These are phyloP conservation scores for Chimonanthus praecox DNA, from an alignment of 164 flowering plant species.

Conservation along the genomic window DNA sequence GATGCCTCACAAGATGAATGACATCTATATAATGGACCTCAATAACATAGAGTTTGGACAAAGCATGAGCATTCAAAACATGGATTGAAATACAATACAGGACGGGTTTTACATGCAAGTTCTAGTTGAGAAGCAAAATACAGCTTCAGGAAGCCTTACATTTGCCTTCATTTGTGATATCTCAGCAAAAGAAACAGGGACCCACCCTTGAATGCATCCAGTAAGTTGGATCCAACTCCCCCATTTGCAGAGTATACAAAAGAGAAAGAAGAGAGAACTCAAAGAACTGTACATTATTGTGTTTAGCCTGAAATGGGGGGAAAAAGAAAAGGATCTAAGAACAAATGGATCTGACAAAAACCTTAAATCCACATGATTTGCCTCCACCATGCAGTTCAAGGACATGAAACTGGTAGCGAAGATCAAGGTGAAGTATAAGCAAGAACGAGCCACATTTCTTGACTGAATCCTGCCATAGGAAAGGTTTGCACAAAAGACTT, in stretches of 20 bases:
- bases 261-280: neutral
- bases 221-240: neutral
- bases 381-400: neutral
- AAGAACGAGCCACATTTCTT: slow-evolving; percentile 3
- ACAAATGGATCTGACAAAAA: slow-evolving; percentile 9
- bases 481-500: neutral
- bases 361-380: slow-evolving; percentile 2
- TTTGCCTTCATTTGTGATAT: slow-evolving; percentile 4
- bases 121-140: slow-evolving; percentile 3
- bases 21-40: neutral
- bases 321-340: slow-evolving; percentile 1
- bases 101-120: neutral
- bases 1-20: neutral
- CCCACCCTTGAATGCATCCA: slow-evolving; percentile 3
- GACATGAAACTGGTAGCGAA: neutral
- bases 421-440: neutral
- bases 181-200: neutral
- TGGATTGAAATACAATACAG: neutral
- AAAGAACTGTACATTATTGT: slow-evolving; percentile 15
- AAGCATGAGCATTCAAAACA: neutral
- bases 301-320: slow-evolving; percentile 2
- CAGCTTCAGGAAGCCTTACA: slow-evolving; percentile 1
- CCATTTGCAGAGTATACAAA: neutral
- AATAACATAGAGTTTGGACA: neutral
- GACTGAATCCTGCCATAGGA: slow-evolving; percentile 9